Base-by-base conservation (phyloP, 2,329 filamentous ascomycete species). In the Exophiala mesophila region DNA sequence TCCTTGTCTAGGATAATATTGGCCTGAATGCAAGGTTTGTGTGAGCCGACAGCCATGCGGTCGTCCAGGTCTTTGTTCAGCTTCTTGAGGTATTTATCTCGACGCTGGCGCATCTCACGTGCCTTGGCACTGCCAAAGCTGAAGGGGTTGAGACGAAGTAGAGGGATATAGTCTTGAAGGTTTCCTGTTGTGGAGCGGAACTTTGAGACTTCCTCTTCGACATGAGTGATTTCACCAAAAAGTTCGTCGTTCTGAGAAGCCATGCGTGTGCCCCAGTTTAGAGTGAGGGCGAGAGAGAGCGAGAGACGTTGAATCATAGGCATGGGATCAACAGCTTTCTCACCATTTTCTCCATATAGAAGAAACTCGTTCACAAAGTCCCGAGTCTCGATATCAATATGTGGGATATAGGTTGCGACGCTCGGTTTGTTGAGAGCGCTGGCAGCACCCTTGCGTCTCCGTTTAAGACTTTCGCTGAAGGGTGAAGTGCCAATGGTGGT, bases 401-500 rank as follows among this genome's bases (percentile, higher is more conserved):
- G 77, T 0, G 73, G 68, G 3, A 83, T 68, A 49, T 83, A 83
- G 0, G 73, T 79, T 3, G 74, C 72, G 1, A 83, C 76, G 0
- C 77, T 77, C 0, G 80, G 78, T 35, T 79, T 76, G 58, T 83
- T 83, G 13, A 83, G 65, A 1, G 80, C 80, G 3, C 77, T 76
- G 0, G 79, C 80, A 1, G 79, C 80, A 12, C 77, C 80, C 59
- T 83, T 83, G 44, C 79, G 70, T 23, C 79, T 68, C 4, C 78
- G 68, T 58, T 83, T 83, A 19, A 83, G 61, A 0, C 74, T 79
- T 3, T 83, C 79, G 40, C 73, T 78, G 56, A 80, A 84, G 0
- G 80, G 80, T 1, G 77, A 80, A 0, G 80, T 84, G 1, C 80
- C 80, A 42, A 84, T 83, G 0, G 80, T 84, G 1, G 79, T 83